phyloP scores from a whole-genome alignment of 176 grass and related monocot species.

The Rhipidocladum racemiflorum region DNA sequence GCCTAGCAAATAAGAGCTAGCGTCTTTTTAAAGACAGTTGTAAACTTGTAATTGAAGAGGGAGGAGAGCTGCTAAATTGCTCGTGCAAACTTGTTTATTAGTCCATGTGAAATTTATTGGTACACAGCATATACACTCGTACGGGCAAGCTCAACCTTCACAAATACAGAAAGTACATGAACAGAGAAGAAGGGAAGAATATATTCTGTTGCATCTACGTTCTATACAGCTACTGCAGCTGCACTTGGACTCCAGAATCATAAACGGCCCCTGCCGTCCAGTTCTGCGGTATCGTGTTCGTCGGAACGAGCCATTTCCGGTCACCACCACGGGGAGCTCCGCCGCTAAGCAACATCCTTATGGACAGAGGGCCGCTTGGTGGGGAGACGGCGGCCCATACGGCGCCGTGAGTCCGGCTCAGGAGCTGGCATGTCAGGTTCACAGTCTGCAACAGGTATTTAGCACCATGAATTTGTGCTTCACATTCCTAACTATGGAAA shows the following conservation, averaged over 20 bases:
- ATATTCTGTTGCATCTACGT: background rate
- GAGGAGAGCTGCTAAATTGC: background rate
- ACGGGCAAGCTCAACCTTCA: background rate
- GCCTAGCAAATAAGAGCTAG: slow-evolving; percentile 1
- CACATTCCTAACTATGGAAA: background rate
- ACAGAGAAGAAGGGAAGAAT: background rate
- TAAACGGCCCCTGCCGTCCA: slow-evolving; percentile 55
- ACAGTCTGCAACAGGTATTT: slow-evolving; percentile 50
- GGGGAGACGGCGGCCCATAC: slow-evolving; percentile 55
- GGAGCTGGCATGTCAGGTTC: slow-evolving; percentile 62
- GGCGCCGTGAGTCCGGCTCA: slow-evolving; percentile 57
- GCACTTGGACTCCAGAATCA: slow-evolving; percentile 68
- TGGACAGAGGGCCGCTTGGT: slow-evolving; percentile 53
- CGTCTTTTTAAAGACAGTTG: background rate
- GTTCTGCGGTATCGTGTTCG: slow-evolving; percentile 59
- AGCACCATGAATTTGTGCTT: background rate
- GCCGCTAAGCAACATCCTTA: slow-evolving; percentile 64
- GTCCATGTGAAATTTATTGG: slow-evolving; percentile 3
- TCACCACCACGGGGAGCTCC: slow-evolving; percentile 22
- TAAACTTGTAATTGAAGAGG: background rate
- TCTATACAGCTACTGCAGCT: slow-evolving; percentile 26
- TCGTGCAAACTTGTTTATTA: background rate
- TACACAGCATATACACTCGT: background rate
- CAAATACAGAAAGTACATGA: slow-evolving; percentile 7
- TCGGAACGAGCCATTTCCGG: slow-evolving; percentile 47